Conservation (phyloP, 176 grass and related monocot species). For the Poa pratensis region DNA sequence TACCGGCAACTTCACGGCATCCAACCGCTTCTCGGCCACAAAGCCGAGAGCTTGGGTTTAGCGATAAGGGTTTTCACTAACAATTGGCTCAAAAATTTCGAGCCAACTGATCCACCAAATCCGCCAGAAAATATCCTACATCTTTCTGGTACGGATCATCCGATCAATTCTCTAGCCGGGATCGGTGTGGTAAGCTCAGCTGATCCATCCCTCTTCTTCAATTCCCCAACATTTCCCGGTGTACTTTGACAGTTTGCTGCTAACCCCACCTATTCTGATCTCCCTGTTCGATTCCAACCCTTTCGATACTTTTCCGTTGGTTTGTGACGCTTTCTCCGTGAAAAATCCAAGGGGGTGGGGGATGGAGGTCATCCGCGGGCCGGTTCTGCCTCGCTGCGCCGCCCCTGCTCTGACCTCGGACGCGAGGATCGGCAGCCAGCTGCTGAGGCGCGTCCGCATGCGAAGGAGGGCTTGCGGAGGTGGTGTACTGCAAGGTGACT, state of each 20-base stretch:
- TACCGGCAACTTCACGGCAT: background rate
- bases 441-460: constrained; percentile 41
- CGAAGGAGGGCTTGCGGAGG: constrained; percentile 42
- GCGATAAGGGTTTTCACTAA: constrained; percentile 48
- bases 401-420: constrained; percentile 38
- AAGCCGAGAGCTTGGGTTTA: constrained; percentile 34
- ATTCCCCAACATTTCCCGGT: background rate
- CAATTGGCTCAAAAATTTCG: constrained; percentile 38
- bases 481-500: constrained; percentile 26
- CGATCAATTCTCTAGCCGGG: background rate
- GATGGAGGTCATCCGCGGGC: constrained; percentile 70
- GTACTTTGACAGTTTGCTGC: background rate
- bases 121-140: background rate
- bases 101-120: background rate
- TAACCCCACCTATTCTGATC: constrained; percentile 5
- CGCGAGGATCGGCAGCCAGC: constrained; percentile 43
- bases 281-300: background rate
- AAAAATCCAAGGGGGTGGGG: background rate
- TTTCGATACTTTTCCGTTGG: constrained; percentile 6
- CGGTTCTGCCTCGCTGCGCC: constrained; percentile 51
- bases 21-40: constrained; percentile 14
- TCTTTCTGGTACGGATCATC: constrained; percentile 3
- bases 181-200: constrained; percentile 34
- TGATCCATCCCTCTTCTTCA: background rate
- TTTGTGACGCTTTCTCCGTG: constrained; percentile 17